phyloP scores from a whole-genome alignment of 441 rosid genomes.

The Biscutella laevigata region DNA sequence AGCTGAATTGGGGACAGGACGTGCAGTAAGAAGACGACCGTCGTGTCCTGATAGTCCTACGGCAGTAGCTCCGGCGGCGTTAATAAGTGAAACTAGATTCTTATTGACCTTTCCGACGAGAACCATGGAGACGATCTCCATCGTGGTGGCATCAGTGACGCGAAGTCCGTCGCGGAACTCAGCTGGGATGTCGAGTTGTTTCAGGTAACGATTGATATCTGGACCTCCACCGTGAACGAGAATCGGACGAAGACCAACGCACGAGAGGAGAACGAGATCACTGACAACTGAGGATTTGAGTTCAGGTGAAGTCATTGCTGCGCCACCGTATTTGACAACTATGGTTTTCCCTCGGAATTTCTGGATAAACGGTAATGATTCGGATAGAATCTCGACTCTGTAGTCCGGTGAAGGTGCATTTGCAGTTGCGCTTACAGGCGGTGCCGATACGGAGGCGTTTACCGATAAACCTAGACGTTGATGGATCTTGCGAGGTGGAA shows the following conservation, averaged over 20 bases:
- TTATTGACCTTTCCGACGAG: slow-evolving; percentile 80
- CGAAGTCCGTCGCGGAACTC: slow-evolving; percentile 86
- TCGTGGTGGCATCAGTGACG: slow-evolving; percentile 74
- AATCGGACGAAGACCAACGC: slow-evolving; percentile 83
- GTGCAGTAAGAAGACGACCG: slow-evolving; percentile 71
- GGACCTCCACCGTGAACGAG: slow-evolving; percentile 95
- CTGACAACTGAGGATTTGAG: slow-evolving; percentile 66
- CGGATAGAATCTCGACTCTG: slow-evolving; percentile 71
- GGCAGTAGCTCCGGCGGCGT: slow-evolving; percentile 77
- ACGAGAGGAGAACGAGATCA: slow-evolving; percentile 78
- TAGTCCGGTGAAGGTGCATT: slow-evolving; percentile 21
- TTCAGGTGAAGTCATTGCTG: slow-evolving; percentile 80
- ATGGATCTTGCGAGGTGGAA: slow-evolving; percentile 8
- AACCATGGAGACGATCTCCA: slow-evolving; percentile 95
- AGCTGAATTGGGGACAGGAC: slow-evolving; percentile 62
- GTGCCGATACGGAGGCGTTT: slow-evolving; percentile 18
- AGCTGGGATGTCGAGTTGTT: slow-evolving; percentile 57
- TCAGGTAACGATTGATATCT: slow-evolving; percentile 71
- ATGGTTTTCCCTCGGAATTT: slow-evolving; percentile 77
- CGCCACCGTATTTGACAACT: slow-evolving; percentile 88
- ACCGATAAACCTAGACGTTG: slow-evolving; percentile 12
- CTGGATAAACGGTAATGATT: slow-evolving; percentile 85
- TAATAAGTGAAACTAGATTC: slow-evolving; percentile 64
- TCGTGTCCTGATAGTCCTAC: slow-evolving; percentile 85
- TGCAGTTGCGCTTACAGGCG: neutral